These are phyloP conservation scores for Kitagawia praeruptora DNA, from an alignment of 129 eudicot genomes.

Conservation along the genomic window DNA sequence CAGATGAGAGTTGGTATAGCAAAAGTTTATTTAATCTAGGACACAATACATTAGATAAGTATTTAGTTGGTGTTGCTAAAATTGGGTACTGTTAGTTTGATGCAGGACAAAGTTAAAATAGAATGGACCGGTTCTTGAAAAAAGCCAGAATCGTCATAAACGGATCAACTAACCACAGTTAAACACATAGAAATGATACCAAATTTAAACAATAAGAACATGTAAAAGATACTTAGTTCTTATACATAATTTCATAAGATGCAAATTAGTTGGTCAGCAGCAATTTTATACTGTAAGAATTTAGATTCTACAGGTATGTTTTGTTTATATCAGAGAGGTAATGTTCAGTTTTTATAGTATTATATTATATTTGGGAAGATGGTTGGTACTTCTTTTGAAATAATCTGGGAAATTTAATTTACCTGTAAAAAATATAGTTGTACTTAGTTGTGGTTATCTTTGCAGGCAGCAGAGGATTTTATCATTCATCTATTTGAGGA, in stretches of 20 bases:
- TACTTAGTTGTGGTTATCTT: background rate
- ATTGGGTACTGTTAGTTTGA: background rate
- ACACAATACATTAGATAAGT: background rate
- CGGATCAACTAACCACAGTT: background rate
- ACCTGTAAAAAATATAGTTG: background rate
- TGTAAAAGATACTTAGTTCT: background rate
- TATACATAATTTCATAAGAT: background rate
- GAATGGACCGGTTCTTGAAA: background rate
- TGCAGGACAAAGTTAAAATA: background rate
- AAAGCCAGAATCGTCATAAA: background rate
- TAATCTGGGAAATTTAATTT: background rate
- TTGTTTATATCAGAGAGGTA: background rate
- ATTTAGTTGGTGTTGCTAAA: background rate
- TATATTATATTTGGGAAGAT: background rate
- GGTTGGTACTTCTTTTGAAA: background rate
- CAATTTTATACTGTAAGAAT: background rate
- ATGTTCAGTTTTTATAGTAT: background rate
- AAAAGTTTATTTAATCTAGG: too few relatives aligned
- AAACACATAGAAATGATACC: background rate
- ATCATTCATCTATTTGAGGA: slow-evolving; percentile 65
- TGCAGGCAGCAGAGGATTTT: slow-evolving; percentile 88
- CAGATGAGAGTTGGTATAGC: background rate
- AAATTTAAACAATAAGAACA: background rate
- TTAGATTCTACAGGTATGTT: background rate
- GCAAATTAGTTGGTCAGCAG: background rate